These are phyloP conservation scores for Collybia sordida DNA, from an alignment of 768 basidiomycete genomes.

Conservation along the genomic window DNA sequence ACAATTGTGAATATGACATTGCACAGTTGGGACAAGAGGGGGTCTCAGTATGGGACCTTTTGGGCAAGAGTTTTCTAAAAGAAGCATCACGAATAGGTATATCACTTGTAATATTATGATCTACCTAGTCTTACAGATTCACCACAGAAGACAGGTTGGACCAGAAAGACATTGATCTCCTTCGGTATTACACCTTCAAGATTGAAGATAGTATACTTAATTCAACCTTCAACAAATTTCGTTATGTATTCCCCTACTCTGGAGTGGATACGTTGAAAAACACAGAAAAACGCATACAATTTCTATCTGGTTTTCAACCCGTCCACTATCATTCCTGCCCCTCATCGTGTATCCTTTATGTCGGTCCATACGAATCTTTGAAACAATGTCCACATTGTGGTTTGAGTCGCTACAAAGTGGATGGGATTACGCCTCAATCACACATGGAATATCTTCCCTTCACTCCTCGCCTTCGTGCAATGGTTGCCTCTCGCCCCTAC, in stretches of 20 bases:
- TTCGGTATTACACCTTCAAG: conserved; percentile 28
- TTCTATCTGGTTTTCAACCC: conserved; percentile 32
- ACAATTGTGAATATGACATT: neutral
- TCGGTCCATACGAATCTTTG: conserved; percentile 10
- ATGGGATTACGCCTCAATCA: neutral
- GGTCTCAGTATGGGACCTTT: neutral
- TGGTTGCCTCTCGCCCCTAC: too few relatives aligned
- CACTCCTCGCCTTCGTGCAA: too few relatives aligned
- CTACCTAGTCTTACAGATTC: neutral
- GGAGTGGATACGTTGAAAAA: conserved; percentile 15
- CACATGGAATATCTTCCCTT: conserved; percentile 32
- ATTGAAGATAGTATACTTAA: conserved; percentile 22
- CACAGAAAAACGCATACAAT: conserved; percentile 19
- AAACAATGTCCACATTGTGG: neutral
- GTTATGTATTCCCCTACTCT: conserved; percentile 19
- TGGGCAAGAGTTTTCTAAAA: neutral
- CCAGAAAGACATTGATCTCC: conserved; percentile 20
- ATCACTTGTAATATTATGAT: neutral
- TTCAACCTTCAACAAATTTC: conserved; percentile 22
- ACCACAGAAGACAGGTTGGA: neutral
- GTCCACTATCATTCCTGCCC: conserved; percentile 38
- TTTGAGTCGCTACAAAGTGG: neutral
- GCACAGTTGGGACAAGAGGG: neutral
- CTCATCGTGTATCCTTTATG: conserved; percentile 38
- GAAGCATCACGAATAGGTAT: too few relatives aligned